Base-by-base conservation (phyloP, 2,329 filamentous ascomycete species). In the Colletotrichum echinochloae region DNA sequence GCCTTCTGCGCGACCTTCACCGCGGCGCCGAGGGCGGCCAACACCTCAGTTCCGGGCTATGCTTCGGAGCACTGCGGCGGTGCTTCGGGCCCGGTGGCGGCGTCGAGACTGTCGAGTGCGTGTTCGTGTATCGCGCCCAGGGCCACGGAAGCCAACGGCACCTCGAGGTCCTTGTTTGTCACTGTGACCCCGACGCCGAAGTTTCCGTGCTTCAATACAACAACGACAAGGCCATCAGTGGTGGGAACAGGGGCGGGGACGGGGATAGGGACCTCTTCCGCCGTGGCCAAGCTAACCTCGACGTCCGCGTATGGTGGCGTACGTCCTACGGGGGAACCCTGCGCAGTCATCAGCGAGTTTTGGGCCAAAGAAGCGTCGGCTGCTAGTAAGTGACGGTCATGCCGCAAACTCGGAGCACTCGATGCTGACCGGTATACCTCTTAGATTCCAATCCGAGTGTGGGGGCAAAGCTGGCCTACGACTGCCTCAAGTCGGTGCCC, bases 401-500 rank as follows among this genome's bases (percentile, higher is more conserved):
- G 5, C 6, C 16, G 7, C 16, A 6, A 5, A 9, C 16, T 20
- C 49, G 7, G 33, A 30, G 2, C 9, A 11, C 1, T 20, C 2
- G 1, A 30, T 20, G 16, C 26, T 30, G 49, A 52, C 49, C 20
- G 49, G 8, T 6, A 52, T 16, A 18, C 26, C 9, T 12, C 2
- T 11, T 20, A 52, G 49, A 52, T 30, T 18, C 7, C 8, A 20
- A 52, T 52, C 49, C 49, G 3, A 79, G 75, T 16, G 76, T 83
- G 23, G 72, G 78, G 1, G 81, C 79, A 20, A 74, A 76, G 16
- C 44, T 79, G 46, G 82, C 82, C 0, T 71, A 79, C 44, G 77
- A 79, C 1, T 84, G 82, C 65, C 74, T 83, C 3, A 73, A 76
- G 16, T 77, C 81, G 8, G 80, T 83, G 4, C 82, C 82, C 16